A percentile compares a stretch with the other conserved stretches of the same genome.
Conservation (phyloP, 768 basidiomycete species). For the Suillus weaverae region DNA sequence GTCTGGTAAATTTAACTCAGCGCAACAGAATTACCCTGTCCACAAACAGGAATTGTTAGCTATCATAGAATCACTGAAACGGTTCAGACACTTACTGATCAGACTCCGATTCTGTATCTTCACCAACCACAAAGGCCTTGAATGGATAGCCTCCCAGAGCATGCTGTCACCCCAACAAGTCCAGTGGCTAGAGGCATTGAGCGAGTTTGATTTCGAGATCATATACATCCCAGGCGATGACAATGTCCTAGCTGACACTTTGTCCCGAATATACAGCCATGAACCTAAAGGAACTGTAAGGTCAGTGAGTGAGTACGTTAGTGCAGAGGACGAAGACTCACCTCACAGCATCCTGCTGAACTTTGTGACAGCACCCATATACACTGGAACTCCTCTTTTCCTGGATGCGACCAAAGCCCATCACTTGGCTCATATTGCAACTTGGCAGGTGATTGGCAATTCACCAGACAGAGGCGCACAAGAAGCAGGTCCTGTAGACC, state of each 20-base stretch:
- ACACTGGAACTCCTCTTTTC: conserved; percentile 1
- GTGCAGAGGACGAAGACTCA: conserved; percentile 17
- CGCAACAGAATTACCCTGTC: conserved; percentile 31
- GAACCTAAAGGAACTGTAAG: not conserved
- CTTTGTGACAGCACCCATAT: conserved; percentile 10
- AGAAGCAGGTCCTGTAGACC: no score
- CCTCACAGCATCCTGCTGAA: not conserved
- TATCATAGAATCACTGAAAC: conserved; percentile 22
- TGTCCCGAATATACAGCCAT: conserved; percentile 31
- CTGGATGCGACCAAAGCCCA: no score
- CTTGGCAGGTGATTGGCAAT: no score
- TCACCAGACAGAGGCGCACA: no score
- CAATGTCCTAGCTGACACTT: conserved; percentile 20
- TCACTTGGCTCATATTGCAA: no score
- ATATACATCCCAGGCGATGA: conserved; percentile 18
- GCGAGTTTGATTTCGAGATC: conserved; percentile 26
- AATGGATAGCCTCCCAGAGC: conserved; percentile 26
- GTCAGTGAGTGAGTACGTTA: conserved; percentile 18
- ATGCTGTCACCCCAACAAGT: conserved; percentile 13
- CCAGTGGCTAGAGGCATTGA: conserved; percentile 33
- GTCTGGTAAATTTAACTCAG: conserved; percentile 27
- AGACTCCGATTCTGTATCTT: conserved; percentile 21
- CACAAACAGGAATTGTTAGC: conserved; percentile 22
- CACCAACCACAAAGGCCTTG: conserved; percentile 29
- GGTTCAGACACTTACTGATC: conserved; percentile 28